Evolutionary conservation across 768 basidiomycete species (phyloP).

Genomic region (Butyriboletus loyo): DNA sequence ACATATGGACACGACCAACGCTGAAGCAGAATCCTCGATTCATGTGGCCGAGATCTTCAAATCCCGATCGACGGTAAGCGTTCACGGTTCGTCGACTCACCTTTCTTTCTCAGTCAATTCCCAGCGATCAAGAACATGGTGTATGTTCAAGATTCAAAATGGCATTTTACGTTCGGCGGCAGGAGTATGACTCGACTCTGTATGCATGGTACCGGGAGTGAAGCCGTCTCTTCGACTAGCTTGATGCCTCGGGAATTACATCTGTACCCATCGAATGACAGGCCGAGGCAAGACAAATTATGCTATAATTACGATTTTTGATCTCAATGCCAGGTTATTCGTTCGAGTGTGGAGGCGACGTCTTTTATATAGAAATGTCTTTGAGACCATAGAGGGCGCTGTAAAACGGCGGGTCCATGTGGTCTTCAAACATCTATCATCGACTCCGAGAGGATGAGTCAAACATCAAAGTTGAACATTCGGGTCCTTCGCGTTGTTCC

Average conservation of each 20-base stretch:
- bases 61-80: constrained; percentile 41
- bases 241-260: not conserved
- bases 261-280: not conserved
- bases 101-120: not conserved
- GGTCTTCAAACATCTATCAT: not conserved
- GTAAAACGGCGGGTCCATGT: not conserved
- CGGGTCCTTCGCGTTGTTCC: not conserved
- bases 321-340: not conserved
- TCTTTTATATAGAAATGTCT: not conserved
- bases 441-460: not conserved
- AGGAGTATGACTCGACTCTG: not conserved
- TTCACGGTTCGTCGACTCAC: not conserved
- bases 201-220: not conserved
- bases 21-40: constrained; percentile 18
- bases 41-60: constrained; percentile 42
- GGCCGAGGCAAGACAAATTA: not conserved
- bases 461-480: not conserved
- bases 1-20: constrained; percentile 6
- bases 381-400: not conserved
- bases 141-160: constrained; percentile 37
- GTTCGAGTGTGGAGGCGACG: not conserved
- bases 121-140: constrained; percentile 40
- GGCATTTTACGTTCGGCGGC: constrained; percentile 26
- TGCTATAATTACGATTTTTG: not conserved
- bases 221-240: not conserved